Percentiles rank a stretch among this genome's conserved stretches.
These are phyloP conservation scores for Clonostachys byssicola DNA, from an alignment of 2,329 filamentous ascomycete genomes.

Conservation along the genomic window DNA sequence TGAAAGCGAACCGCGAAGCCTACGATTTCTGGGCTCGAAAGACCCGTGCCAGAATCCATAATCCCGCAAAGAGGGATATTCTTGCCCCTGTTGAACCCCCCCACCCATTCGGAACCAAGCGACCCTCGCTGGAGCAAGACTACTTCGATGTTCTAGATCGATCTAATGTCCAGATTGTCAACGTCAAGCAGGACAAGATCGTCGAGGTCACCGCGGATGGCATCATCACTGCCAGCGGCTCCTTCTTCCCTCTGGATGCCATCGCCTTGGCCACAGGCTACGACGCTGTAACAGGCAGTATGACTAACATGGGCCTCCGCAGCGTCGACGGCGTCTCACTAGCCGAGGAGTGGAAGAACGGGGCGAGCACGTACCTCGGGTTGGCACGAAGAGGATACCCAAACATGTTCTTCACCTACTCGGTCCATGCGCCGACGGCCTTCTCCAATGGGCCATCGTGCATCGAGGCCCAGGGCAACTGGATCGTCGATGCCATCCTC, in stretches of 20 bases:
- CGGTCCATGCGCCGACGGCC: slow-evolving; percentile 29
- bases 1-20: slow-evolving; percentile 34
- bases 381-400: slow-evolving; percentile 32
- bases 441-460: slow-evolving; percentile 33
- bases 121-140: slow-evolving; percentile 36
- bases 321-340: slow-evolving; percentile 21
- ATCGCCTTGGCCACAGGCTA: slow-evolving; percentile 32
- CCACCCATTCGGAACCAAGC: slow-evolving; percentile 40
- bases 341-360: slow-evolving; percentile 26
- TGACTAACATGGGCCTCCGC: slow-evolving; percentile 31
- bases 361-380: slow-evolving; percentile 31
- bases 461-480: slow-evolving; percentile 32
- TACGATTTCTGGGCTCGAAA: slow-evolving; percentile 47
- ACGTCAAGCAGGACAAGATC: slow-evolving; percentile 37
- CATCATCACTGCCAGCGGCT: slow-evolving; percentile 29
- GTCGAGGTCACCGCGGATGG: slow-evolving; percentile 28
- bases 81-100: slow-evolving; percentile 39
- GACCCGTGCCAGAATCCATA: slow-evolving; percentile 33
- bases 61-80: slow-evolving; percentile 35
- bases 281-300: slow-evolving; percentile 32
- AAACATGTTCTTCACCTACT: slow-evolving; percentile 39
- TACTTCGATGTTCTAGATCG: slow-evolving; percentile 46
- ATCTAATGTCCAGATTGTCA: slow-evolving; percentile 40
- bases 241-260: slow-evolving; percentile 13
- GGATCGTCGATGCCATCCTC: slow-evolving; percentile 24